These are phyloP conservation scores for Ophiostoma sp. DNA, from an alignment of 2,329 filamentous ascomycete species.

Conservation along the genomic window DNA sequence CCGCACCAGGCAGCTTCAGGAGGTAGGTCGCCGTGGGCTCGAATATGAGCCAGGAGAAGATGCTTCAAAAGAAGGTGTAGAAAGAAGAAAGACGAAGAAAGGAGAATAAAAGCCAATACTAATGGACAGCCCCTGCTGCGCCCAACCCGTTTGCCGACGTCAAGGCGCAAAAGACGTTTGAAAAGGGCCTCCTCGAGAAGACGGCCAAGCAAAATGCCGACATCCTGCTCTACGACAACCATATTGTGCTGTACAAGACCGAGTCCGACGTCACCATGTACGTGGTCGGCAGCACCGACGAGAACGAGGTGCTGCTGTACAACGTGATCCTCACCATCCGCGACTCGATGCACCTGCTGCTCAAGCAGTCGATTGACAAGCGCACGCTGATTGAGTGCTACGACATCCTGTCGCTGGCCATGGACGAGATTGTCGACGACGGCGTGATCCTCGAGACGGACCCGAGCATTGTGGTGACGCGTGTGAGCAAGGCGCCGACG, in stretches of 20 bases:
- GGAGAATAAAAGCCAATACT: background rate
- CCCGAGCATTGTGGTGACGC: constrained; percentile 84
- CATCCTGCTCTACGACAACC: constrained; percentile 95
- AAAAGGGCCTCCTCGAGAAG: constrained; percentile 91
- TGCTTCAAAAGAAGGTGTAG: background rate
- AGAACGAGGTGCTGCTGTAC: constrained; percentile 96
- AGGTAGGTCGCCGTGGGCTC: constrained; percentile 14
- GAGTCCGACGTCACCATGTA: constrained; percentile 95
- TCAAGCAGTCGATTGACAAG: constrained; percentile 98
- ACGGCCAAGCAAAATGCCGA: constrained; percentile 92
- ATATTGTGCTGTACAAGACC: constrained; percentile 94
- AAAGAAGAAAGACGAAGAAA: background rate
- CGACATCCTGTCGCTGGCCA: constrained; percentile 85
- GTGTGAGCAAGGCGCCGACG: constrained; percentile 85
- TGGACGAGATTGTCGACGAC: constrained; percentile 93
- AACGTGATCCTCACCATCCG: constrained; percentile 87
- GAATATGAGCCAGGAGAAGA: background rate
- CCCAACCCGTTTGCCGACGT: constrained; percentile 68
- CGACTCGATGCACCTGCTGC: constrained; percentile 82
- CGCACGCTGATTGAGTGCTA: constrained; percentile 98
- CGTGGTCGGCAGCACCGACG: constrained; percentile 81
- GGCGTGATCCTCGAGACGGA: constrained; percentile 97
- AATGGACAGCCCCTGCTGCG: constrained; percentile 11
- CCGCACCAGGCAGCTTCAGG: constrained; percentile 44
- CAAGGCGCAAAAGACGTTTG: constrained; percentile 93